Conservation (phyloP, 2,329 filamentous ascomycete genomes). For the Colletotrichum tropicale region DNA sequence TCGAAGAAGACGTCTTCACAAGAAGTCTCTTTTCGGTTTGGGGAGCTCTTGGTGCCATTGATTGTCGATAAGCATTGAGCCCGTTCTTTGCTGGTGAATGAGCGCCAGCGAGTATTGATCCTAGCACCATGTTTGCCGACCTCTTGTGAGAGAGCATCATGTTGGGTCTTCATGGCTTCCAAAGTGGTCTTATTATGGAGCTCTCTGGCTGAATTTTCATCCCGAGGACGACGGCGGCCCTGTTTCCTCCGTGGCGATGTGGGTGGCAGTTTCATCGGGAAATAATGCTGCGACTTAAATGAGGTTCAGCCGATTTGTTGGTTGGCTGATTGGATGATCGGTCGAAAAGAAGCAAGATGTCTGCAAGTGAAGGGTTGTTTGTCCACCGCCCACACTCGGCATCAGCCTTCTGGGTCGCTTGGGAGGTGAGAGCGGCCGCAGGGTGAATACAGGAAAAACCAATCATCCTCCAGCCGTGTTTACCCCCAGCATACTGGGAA, state of each 20-base stretch:
- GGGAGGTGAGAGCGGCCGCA: no score
- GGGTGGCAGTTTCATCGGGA: not conserved
- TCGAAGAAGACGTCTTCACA: not conserved
- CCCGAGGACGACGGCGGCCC: not conserved
- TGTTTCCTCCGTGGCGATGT: not conserved
- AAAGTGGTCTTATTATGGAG: not conserved
- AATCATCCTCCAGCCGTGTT: no score
- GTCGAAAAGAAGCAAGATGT: not conserved
- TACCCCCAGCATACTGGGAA: no score
- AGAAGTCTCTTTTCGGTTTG: not conserved
- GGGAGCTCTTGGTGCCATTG: not conserved
- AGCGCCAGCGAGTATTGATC: not conserved
- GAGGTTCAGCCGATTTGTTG: not conserved
- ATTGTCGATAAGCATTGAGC: not conserved
- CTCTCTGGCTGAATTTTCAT: not conserved
- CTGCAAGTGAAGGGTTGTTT: not conserved
- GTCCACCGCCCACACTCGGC: not conserved
- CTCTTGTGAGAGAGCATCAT: not conserved
- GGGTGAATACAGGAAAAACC: no score
- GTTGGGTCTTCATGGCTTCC: not conserved
- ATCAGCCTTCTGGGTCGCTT: no score
- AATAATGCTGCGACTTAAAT: not conserved
- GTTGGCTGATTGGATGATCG: not conserved
- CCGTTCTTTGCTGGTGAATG: not conserved
- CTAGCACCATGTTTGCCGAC: not conserved